Base-by-base conservation (phyloP, 768 basidiomycete species). In the Mycena kentingensis region DNA sequence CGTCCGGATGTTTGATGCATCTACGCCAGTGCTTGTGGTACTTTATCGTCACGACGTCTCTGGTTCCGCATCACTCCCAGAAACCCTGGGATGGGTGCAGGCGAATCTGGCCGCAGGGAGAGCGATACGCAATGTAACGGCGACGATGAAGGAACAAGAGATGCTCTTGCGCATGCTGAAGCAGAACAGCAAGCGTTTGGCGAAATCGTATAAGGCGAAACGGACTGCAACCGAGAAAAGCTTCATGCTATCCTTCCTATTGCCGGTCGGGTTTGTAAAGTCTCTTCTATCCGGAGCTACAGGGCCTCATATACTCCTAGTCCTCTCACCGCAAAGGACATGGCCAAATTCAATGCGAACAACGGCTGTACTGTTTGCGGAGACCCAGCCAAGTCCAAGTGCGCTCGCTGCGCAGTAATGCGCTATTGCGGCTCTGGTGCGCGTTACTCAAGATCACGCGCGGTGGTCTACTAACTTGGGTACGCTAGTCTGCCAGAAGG, bases 321-420 rank as follows among this genome's bases (percentile, higher is more conserved):
- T 5, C 46, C 46, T 5, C 29, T 54, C 27, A 28, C 21, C 2
- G 29, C 46, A 6, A 54, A 48, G n/a, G 52, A 54, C 32, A 26
- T 26, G 4, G 52, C 42, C 15, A 54, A 47, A 22, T 34, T 47
- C 28, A 48, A 29, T 19, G 36, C 46, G 5, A 54, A 46, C n/a
- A 41, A 47, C 18, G 51, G 51, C 13, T 52, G 51, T 22, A 44
- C 52, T 3, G 42, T 36, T 21, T 54, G 46, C 28, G 46, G 52
- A 21, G 51, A 52, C 10, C 24, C 51, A 3, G 51, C 51, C 3
- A 18, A 21, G 16, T 41, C 29, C 12, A 41, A 43, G n/a, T 54
- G 52, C 18, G 15, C 46, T 2, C 38, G 46, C 2, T 54, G 52
- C 22, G 46, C 27, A 1, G 27, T 25, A 12, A 41, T 54, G 8